Percentiles rank a stretch among this genome's conserved stretches.
These are phyloP conservation scores for Trifolium repens DNA, from an alignment of 306 rosid species.

Conservation along the genomic window DNA sequence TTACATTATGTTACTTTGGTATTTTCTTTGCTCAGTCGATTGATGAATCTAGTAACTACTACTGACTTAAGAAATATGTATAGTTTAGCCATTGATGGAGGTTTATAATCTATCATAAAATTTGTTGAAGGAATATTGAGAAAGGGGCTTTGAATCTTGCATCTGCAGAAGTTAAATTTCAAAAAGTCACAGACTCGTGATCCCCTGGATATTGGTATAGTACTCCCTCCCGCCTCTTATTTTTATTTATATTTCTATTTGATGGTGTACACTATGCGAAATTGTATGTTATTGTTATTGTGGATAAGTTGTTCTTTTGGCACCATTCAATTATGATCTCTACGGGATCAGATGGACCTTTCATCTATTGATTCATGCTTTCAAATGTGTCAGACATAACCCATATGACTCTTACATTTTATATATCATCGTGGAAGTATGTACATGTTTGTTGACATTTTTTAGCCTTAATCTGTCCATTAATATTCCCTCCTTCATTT, in stretches of 20 bases:
- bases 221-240: constrained; percentile 30
- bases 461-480: no score
- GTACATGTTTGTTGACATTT: no score
- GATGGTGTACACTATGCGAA: constrained; percentile 28
- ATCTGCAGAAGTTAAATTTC: constrained; percentile 98
- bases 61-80: no score
- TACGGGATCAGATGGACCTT: neutral
- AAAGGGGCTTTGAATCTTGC: constrained; percentile 98
- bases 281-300: constrained; percentile 6
- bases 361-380: constrained; percentile 17
- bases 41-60: no score
- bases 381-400: constrained; percentile 21
- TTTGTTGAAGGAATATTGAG: constrained; percentile 87
- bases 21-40: no score
- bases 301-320: constrained; percentile 33
- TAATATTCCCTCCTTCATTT: no score
- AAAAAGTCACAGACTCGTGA: constrained; percentile 96
- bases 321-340: constrained; percentile 32
- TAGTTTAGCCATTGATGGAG: constrained; percentile 13
- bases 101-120: constrained; percentile 60
- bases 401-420: neutral
- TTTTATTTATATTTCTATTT: constrained; percentile 23
- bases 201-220: constrained; percentile 93
- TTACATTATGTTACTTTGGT: no score
- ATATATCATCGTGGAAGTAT: no score